Base-by-base conservation (phyloP, 1,284 basidiomycete species). In the Apiotrichum laibachii region DNA sequence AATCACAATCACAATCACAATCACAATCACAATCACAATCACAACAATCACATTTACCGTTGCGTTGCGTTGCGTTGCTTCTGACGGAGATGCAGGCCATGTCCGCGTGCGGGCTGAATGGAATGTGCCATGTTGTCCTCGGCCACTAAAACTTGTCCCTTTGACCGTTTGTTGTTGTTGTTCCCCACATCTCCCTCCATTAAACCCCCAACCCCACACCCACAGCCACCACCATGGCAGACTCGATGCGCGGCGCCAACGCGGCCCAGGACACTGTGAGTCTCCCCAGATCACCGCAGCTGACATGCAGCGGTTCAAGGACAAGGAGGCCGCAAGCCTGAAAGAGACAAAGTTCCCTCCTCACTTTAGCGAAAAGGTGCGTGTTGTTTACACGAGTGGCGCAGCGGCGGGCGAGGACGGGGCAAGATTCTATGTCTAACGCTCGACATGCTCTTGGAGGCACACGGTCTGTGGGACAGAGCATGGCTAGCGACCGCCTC, bases 311-410 rank as follows among this genome's bases (percentile, higher is more conserved):
- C 86, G 95, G 56, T 98, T 97, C 79, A 90, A 88, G 52, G 90
- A 98, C 85, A 98, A 99, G 81, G 92, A 97, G 79, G 80, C 87
- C 50, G 89, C 89, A 68, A 83, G 94, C 42, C 85, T 96, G 66
- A 92, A 89, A 79, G 79, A 85, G 13, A 89, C 93, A 79, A 93
- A 93, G 78, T 96, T 96, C 73, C 92, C 93, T 6, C 76, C 88
- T 5, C 85, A 90, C 71, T 96, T 97, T 70, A 87, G 90, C 50
- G 87, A 89, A 78, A 93, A 94, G 83, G 92, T 88, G 43, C 51
- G 70, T 57, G 26, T 7, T 31, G 7, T n/a, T n/a, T 15, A 10
- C 37, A 15, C 40, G 40, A 42, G 40, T 42, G 10, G 13, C 40
- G 7, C 26, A 3, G 26, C 26, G 26, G 7, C 7, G 26, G 26